A percentile compares a stretch with the other conserved stretches of the same genome.
phyloP scores from a whole-genome alignment of 2,329 filamentous ascomycete species.

The Cyanodermella asteris region DNA sequence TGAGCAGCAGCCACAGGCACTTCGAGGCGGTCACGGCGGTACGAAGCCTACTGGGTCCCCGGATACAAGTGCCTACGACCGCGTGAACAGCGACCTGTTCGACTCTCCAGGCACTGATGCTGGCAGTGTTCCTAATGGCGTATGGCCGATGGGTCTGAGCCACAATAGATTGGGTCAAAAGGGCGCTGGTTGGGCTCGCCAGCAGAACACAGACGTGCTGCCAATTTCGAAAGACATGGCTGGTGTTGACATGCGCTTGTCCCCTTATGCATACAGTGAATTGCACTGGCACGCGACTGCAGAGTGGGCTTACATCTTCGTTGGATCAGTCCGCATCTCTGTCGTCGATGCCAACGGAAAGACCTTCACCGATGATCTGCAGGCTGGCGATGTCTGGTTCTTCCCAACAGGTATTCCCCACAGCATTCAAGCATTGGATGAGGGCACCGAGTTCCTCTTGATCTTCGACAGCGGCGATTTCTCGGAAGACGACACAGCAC shows the following conservation, averaged over 20 bases:
- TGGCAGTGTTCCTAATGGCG: conserved; percentile 2
- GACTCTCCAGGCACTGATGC: conserved; percentile 4
- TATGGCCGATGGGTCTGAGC: conserved; percentile 3
- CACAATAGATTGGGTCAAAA: conserved; percentile 3
- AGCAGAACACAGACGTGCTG: conserved; percentile 36
- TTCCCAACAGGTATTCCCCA: conserved; percentile 61
- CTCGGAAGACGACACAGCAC: conserved; percentile 45
- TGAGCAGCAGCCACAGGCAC: conserved; percentile 5
- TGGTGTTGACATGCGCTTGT: conserved; percentile 58
- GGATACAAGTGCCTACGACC: conserved; percentile 5
- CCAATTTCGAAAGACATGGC: conserved; percentile 39
- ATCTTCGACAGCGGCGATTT: conserved; percentile 39
- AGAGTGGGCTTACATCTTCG: conserved; percentile 56
- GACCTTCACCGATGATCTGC: conserved; percentile 55
- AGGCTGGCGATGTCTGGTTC: conserved; percentile 61
- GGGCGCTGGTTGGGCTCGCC: conserved; percentile 2
- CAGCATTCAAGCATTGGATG: conserved; percentile 50
- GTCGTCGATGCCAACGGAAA: conserved; percentile 54
- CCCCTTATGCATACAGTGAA: conserved; percentile 50
- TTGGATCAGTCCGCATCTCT: conserved; percentile 48
- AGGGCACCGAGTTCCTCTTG: conserved; percentile 43
- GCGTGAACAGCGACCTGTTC: conserved; percentile 5
- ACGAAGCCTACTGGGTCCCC: conserved; percentile 8
- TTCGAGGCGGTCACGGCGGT: conserved; percentile 5
- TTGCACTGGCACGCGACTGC: conserved; percentile 66